Evolutionary conservation across 768 basidiomycete species (phyloP).

Genomic region (Mycena galopus): DNA sequence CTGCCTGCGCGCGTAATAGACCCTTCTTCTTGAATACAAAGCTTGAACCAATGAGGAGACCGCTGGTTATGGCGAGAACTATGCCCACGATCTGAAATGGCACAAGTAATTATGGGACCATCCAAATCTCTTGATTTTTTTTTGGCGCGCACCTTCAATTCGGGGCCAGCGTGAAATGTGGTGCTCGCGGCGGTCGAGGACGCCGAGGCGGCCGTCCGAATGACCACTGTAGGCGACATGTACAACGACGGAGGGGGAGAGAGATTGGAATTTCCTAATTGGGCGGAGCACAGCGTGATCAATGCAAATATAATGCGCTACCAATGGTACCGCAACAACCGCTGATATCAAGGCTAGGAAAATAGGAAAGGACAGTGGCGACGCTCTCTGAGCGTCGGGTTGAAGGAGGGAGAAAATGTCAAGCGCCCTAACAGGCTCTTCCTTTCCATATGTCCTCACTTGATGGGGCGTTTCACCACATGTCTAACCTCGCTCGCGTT

Average conservation of each 20-base stretch:
- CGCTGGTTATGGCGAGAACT: constrained; percentile 81
- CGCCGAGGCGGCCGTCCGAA: not conserved
- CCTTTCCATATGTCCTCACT: too few relatives aligned
- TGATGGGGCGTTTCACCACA: not conserved
- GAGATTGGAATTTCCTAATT: constrained; percentile 24
- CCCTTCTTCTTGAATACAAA: constrained; percentile 99
- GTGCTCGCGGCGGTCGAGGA: not conserved
- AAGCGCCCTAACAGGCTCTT: too few relatives aligned
- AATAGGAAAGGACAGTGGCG: not conserved
- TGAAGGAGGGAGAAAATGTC: not conserved
- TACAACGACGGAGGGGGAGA: not conserved
- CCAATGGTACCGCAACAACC: not conserved
- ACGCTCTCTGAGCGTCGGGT: too few relatives aligned
- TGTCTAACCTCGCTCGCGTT: not conserved
- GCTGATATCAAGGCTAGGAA: not conserved
- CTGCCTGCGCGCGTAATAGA: constrained; percentile 83
- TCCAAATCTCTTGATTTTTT: not conserved
- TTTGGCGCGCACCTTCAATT: constrained; percentile 18
- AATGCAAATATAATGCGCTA: not conserved
- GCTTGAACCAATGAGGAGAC: constrained; percentile 89
- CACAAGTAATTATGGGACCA: constrained; percentile 2
- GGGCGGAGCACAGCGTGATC: constrained; percentile 18
- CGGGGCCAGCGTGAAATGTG: constrained; percentile 5
- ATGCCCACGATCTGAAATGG: constrained; percentile 76
- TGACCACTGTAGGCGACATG: constrained; percentile 13